These are phyloP conservation scores for Ceratobasidium sp. DNA, from an alignment of 1,284 basidiomycete species.

Conservation along the genomic window DNA sequence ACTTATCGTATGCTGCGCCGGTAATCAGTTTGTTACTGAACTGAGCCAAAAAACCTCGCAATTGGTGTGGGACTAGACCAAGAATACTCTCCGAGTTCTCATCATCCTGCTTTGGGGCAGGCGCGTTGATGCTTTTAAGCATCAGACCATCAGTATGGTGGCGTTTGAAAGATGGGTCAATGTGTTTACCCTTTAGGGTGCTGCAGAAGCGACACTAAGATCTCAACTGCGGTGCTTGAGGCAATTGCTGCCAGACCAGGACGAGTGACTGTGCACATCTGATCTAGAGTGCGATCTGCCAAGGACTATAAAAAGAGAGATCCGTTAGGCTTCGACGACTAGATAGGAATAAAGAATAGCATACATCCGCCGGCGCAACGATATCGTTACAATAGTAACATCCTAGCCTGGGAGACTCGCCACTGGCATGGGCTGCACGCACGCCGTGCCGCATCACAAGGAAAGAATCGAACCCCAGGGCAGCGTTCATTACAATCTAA, in stretches of 20 bases:
- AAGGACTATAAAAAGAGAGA: constrained; percentile 66
- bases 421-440: constrained; percentile 54
- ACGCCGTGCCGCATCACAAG: constrained; percentile 97
- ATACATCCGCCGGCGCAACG: constrained; percentile 91
- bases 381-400: constrained; percentile 99
- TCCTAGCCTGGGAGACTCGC: constrained; percentile 62
- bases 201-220: constrained; percentile 88
- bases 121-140: constrained; percentile 63
- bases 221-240: constrained; percentile 88
- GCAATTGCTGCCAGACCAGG: constrained; percentile 95
- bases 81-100: constrained; percentile 62
- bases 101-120: constrained; percentile 63
- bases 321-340: neutral
- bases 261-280: constrained; percentile 99
- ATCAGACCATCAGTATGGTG: neutral
- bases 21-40: constrained; percentile 86
- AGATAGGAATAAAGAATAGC: constrained; percentile 46
- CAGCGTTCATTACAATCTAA: constrained; percentile 92
- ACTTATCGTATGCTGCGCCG: constrained; percentile 85
- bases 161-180: neutral
- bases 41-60: constrained; percentile 87
- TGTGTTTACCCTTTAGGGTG: constrained; percentile 81
- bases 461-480: constrained; percentile 95
- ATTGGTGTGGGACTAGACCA: constrained; percentile 91
- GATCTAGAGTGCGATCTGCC: constrained; percentile 93